Conservation (phyloP, 1,139 yeast species). For the Pichia sp. region DNA sequence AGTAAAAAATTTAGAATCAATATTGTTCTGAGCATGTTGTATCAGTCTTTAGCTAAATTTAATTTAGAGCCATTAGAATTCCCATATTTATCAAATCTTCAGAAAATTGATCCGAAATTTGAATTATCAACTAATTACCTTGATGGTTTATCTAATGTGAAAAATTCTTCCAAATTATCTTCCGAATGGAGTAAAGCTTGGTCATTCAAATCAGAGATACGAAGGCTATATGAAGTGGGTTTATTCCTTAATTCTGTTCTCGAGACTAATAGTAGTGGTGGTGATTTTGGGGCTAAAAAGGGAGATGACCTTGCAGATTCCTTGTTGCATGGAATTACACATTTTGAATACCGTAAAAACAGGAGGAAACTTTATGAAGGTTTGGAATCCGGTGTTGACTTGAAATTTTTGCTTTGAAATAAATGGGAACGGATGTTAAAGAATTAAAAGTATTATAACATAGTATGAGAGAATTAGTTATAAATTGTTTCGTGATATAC, state of each 20-base stretch:
- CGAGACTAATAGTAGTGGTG: not conserved
- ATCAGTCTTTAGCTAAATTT: not conserved
- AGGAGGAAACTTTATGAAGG: constrained; percentile 8
- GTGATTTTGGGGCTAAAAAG: constrained; percentile 29
- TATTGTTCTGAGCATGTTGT: constrained; percentile 16
- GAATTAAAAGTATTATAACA: too few relatives aligned
- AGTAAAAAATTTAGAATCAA: constrained; percentile 24
- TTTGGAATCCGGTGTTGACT: not conserved
- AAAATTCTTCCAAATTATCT: not conserved
- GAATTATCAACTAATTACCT: not conserved
- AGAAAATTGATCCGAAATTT: not conserved
- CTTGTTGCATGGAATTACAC: constrained; percentile 48
- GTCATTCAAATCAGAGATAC: constrained; percentile 15
- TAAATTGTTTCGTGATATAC: not conserved
- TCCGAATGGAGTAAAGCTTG: constrained; percentile 12
- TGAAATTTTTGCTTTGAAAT: not conserved
- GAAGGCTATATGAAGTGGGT: constrained; percentile 23
- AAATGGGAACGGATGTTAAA: too few relatives aligned
- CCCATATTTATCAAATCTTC: not conserved
- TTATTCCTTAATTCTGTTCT: constrained; percentile 16
- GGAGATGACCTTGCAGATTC: constrained; percentile 59
- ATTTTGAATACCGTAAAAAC: constrained; percentile 41
- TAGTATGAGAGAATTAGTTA: too few relatives aligned
- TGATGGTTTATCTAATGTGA: not conserved
- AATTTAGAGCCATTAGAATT: not conserved